phyloP scores from a whole-genome alignment of 2,329 filamentous ascomycete species.

The Nannizzia gypsea region DNA sequence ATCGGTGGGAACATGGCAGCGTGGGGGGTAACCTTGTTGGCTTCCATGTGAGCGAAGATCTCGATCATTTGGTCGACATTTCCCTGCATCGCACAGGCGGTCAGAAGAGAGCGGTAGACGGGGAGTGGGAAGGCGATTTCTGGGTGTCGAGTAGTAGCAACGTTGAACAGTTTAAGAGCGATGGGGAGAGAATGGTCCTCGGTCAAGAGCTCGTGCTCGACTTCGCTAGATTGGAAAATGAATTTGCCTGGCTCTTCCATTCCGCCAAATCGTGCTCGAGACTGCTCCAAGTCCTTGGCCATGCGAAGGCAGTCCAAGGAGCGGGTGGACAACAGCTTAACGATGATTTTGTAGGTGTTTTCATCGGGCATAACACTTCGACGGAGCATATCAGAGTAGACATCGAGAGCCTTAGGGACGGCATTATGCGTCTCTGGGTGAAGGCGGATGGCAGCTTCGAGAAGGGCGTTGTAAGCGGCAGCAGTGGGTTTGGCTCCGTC shows the following conservation, averaged over 20 bases:
- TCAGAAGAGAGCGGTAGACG: slow-evolving; percentile 75
- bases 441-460: slow-evolving; percentile 73
- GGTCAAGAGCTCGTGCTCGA: slow-evolving; percentile 71
- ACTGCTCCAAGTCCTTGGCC: slow-evolving; percentile 65
- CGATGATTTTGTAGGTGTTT: slow-evolving; percentile 76
- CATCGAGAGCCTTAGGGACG: slow-evolving; percentile 80
- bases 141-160: slow-evolving; percentile 52
- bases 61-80: slow-evolving; percentile 79
- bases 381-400: slow-evolving; percentile 92
- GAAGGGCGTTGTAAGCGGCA: slow-evolving; percentile 80
- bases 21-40: slow-evolving; percentile 58
- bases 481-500: slow-evolving; percentile 70
- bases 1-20: slow-evolving; percentile 80
- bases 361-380: slow-evolving; percentile 70
- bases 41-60: slow-evolving; percentile 85
- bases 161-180: slow-evolving; percentile 74
- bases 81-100: slow-evolving; percentile 71
- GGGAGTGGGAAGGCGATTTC: slow-evolving; percentile 60
- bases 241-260: slow-evolving; percentile 75
- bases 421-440: slow-evolving; percentile 69
- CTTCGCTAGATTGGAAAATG: slow-evolving; percentile 76
- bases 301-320: slow-evolving; percentile 65
- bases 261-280: slow-evolving; percentile 71
- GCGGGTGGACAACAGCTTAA: slow-evolving; percentile 67
- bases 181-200: slow-evolving; percentile 81